Percentiles rank a stretch among this genome's conserved stretches.
Conservation (phyloP, 2,329 filamentous ascomycete species). For the Bisporella sp. region DNA sequence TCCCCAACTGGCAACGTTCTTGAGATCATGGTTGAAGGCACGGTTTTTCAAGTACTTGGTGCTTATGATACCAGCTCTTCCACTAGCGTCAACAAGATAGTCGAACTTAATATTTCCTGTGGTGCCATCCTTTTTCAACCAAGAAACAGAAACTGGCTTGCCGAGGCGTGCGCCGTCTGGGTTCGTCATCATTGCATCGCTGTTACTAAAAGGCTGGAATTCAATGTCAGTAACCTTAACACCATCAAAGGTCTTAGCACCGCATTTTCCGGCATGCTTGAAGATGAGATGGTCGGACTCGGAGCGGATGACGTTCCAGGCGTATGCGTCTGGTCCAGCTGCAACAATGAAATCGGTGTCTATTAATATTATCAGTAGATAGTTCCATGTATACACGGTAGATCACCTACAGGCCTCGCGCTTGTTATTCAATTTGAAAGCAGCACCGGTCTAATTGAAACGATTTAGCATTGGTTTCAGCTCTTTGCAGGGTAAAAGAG, state of each 20-base stretch:
- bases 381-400: not conserved
- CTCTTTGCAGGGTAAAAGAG: not conserved
- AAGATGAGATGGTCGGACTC: slow-evolving; percentile 40
- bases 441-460: slow-evolving; percentile 1
- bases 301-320: slow-evolving; percentile 41
- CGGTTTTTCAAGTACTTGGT: not conserved
- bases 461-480: not conserved
- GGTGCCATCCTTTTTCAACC: slow-evolving; percentile 23
- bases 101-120: not conserved
- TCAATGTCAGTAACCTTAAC: slow-evolving; percentile 30
- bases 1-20: not conserved
- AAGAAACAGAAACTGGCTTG: slow-evolving; percentile 31
- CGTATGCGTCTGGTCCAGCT: slow-evolving; percentile 30
- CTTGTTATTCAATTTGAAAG: slow-evolving; percentile 1
- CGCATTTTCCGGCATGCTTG: slow-evolving; percentile 32
- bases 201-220: slow-evolving; percentile 19
- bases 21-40: not conserved
- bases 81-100: not conserved
- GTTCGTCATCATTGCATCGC: not conserved
- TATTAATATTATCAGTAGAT: not conserved
- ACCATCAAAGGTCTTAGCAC: slow-evolving; percentile 35
- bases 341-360: not conserved
- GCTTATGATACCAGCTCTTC: not conserved
- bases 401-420: not conserved
- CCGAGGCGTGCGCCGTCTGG: slow-evolving; percentile 11